phyloP scores from a whole-genome alignment of 2,329 filamentous ascomycete species.

The Colletotrichum sojae region DNA sequence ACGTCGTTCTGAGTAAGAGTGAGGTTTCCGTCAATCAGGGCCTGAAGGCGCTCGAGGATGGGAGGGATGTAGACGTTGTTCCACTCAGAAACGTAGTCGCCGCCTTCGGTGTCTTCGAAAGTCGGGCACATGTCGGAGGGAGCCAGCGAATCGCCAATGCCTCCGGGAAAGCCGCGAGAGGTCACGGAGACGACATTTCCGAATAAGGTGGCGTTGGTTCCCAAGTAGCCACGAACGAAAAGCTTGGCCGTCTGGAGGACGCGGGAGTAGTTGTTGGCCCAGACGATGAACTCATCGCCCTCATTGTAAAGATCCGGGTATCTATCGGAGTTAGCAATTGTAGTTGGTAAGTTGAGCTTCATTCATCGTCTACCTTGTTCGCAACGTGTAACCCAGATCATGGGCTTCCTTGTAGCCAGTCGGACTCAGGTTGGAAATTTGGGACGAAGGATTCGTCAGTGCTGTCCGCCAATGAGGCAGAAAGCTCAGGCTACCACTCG shows the following conservation, averaged over 20 bases:
- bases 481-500: slow-evolving; percentile 68
- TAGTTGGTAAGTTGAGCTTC: not conserved
- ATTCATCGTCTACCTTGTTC: slow-evolving; percentile 53
- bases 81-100: slow-evolving; percentile 62
- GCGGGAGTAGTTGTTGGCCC: slow-evolving; percentile 76
- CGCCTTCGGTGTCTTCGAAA: slow-evolving; percentile 68
- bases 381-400: slow-evolving; percentile 67
- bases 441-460: slow-evolving; percentile 65
- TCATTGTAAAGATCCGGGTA: slow-evolving; percentile 66
- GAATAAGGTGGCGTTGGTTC: slow-evolving; percentile 65
- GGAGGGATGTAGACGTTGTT: slow-evolving; percentile 66
- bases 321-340: slow-evolving; percentile 42
- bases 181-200: slow-evolving; percentile 73
- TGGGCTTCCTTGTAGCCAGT: slow-evolving; percentile 75
- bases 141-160: slow-evolving; percentile 73
- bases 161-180: slow-evolving; percentile 62
- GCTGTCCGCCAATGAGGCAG: slow-evolving; percentile 71
- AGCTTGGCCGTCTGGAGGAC: slow-evolving; percentile 74
- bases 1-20: slow-evolving; percentile 68
- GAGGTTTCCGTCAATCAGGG: slow-evolving; percentile 67
- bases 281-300: slow-evolving; percentile 69
- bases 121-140: slow-evolving; percentile 75
- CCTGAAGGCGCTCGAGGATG: slow-evolving; percentile 67
- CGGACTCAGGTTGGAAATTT: slow-evolving; percentile 71
- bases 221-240: slow-evolving; percentile 74